Conservation (phyloP, 805 yeast species). For the Suhomyces canberraensis region DNA sequence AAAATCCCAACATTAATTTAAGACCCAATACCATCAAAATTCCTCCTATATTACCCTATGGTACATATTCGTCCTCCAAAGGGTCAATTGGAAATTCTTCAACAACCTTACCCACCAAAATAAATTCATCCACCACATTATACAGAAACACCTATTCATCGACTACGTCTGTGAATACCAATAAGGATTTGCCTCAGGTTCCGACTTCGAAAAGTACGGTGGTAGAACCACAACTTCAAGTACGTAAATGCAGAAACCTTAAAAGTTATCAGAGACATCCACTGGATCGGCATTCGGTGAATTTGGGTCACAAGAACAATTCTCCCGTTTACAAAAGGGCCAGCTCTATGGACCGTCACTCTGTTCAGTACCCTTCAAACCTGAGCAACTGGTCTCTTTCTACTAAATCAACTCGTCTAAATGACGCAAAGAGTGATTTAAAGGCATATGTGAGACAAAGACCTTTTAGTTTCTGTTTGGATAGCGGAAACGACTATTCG, state of each 20-base stretch:
- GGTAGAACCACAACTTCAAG: not conserved
- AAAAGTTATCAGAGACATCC: constrained; percentile 3
- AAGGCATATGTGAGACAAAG: constrained; percentile 20
- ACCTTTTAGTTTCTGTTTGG: constrained; percentile 28
- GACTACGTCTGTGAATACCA: constrained; percentile 3
- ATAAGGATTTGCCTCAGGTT: constrained; percentile 2
- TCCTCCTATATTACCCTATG: no score
- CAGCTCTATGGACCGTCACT: constrained; percentile 1
- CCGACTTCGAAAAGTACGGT: not conserved
- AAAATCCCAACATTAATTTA: no score
- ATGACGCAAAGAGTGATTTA: constrained; percentile 12
- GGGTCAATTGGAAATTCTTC: no score
- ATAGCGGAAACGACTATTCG: constrained; percentile 20
- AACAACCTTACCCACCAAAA: no score
- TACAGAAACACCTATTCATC: not conserved
- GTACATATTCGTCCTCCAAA: no score
- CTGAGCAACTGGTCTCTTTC: constrained; percentile 3
- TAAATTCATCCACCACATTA: no score
- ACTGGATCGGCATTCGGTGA: not conserved
- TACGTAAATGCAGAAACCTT: constrained; percentile 7
- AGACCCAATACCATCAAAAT: no score
- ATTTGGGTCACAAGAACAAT: no score
- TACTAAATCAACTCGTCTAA: not conserved
- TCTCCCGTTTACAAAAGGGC: not conserved
- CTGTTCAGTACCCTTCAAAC: not conserved